Evolutionary conservation across 306 rosid species (phyloP).

Genomic region (Pachyrhizus erosus): DNA sequence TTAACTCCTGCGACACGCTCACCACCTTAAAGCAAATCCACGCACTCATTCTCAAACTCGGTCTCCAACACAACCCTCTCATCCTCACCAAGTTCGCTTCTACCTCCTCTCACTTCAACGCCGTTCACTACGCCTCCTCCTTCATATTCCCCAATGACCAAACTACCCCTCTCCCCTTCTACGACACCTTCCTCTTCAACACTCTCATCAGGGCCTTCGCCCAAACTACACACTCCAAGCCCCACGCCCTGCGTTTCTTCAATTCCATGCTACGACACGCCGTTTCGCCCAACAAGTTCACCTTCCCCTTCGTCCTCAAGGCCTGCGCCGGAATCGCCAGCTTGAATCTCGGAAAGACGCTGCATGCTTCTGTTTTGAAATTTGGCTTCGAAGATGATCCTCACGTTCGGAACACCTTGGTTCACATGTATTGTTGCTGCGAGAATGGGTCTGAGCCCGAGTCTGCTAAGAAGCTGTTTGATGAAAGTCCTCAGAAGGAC

Average conservation of each 20-base stretch:
- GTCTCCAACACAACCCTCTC: constrained; percentile 71
- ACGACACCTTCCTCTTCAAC: constrained; percentile 78
- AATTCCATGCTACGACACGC: constrained; percentile 56
- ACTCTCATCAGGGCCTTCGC: constrained; percentile 80
- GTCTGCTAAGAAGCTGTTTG: constrained; percentile 74
- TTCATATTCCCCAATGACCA: constrained; percentile 58
- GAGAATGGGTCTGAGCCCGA: constrained; percentile 45
- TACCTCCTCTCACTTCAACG: constrained; percentile 58
- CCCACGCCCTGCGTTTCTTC: constrained; percentile 52
- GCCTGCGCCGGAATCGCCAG: constrained; percentile 79
- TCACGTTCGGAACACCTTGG: constrained; percentile 79
- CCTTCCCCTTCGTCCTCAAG: constrained; percentile 88
- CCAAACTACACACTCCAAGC: constrained; percentile 56
- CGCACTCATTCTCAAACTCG: constrained; percentile 64
- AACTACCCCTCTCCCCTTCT: constrained; percentile 44
- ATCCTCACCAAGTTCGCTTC: constrained; percentile 89
- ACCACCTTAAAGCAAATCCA: constrained; percentile 65
- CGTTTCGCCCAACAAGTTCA: constrained; percentile 79
- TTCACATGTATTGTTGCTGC: constrained; percentile 85
- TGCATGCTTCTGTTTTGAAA: constrained; percentile 73
- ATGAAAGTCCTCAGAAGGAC: constrained; percentile 63
- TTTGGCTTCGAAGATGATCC: constrained; percentile 70
- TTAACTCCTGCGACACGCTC: constrained; percentile 57
- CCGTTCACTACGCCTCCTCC: constrained; percentile 65
- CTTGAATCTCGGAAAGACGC: constrained; percentile 58